phyloP scores from a whole-genome alignment of 768 basidiomycete species.

The Tephrocybe sp. region DNA sequence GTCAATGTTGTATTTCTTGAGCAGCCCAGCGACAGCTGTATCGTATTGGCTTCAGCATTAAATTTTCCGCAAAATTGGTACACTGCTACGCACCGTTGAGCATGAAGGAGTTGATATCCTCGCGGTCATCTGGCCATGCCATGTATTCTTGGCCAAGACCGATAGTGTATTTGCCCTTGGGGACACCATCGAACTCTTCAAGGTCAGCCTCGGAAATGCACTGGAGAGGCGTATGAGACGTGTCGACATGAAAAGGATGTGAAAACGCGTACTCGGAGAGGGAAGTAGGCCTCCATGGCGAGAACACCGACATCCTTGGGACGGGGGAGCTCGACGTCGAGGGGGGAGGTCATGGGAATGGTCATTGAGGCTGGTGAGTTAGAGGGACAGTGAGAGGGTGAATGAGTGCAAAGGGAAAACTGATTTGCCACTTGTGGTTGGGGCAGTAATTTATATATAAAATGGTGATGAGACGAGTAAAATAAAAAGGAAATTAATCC shows the following conservation, averaged over 20 bases:
- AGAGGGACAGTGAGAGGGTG: constrained; percentile 5
- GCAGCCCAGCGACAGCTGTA: constrained; percentile 82
- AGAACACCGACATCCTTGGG: constrained; percentile 95
- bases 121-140: constrained; percentile 98
- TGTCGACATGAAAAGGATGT: background rate
- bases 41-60: constrained; percentile 3
- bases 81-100: constrained; percentile 68
- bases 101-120: constrained; percentile 98
- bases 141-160: constrained; percentile 97
- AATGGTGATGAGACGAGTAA: constrained; percentile 32
- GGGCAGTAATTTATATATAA: constrained; percentile 26
- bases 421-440: constrained; percentile 12
- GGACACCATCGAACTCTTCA: constrained; percentile 91
- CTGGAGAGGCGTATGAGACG: constrained; percentile 35
- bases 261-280: constrained; percentile 64
- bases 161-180: constrained; percentile 98
- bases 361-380: constrained; percentile 34
- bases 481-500: constrained; percentile 31
- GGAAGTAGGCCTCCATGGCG: constrained; percentile 93
- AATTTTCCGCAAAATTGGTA: background rate
- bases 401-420: constrained; percentile 11
- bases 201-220: constrained; percentile 96
- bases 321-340: constrained; percentile 49
- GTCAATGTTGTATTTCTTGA: constrained; percentile 95
- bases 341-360: constrained; percentile 33